These are phyloP conservation scores for Potentilla sterilis DNA, from an alignment of 306 rosid genomes.

Conservation along the genomic window DNA sequence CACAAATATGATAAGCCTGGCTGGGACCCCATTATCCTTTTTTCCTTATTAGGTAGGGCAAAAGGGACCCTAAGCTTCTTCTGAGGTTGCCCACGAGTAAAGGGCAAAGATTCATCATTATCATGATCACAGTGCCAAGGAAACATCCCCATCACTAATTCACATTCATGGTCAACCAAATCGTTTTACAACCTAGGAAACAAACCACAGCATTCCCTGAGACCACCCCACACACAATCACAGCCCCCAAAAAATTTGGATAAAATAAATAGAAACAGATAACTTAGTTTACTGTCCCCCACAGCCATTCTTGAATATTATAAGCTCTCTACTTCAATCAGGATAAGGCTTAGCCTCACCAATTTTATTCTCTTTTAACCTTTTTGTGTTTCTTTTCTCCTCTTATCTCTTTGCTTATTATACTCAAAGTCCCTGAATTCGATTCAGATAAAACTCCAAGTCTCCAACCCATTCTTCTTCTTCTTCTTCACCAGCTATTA, in stretches of 20 bases:
- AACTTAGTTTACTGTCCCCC: slow-evolving; percentile 23
- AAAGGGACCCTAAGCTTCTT: neutral
- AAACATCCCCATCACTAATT: neutral
- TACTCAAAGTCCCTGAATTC: slow-evolving; percentile 5
- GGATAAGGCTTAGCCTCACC: slow-evolving; percentile 47
- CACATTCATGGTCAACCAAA: neutral
- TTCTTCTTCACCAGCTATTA: slow-evolving; percentile 21
- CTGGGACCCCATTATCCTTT: neutral
- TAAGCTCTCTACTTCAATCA: neutral
- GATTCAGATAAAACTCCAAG: slow-evolving; percentile 2
- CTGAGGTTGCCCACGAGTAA: slow-evolving; percentile 6
- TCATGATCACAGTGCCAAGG: neutral
- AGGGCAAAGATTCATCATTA: neutral
- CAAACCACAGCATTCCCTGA: neutral
- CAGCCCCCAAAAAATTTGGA: neutral
- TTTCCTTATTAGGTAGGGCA: neutral
- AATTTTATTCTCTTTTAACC: slow-evolving; percentile 31
- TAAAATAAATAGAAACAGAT: slow-evolving; percentile 26
- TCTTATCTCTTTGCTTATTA: neutral
- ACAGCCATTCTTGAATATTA: slow-evolving; percentile 13
- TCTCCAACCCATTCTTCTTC: slow-evolving; percentile 34
- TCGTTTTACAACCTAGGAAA: slow-evolving; percentile 10
- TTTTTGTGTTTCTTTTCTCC: neutral
- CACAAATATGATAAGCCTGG: neutral
- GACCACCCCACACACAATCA: neutral